Conservation (phyloP, 495 filamentous ascomycete species). For the Clohesyomyces aquaticus region DNA sequence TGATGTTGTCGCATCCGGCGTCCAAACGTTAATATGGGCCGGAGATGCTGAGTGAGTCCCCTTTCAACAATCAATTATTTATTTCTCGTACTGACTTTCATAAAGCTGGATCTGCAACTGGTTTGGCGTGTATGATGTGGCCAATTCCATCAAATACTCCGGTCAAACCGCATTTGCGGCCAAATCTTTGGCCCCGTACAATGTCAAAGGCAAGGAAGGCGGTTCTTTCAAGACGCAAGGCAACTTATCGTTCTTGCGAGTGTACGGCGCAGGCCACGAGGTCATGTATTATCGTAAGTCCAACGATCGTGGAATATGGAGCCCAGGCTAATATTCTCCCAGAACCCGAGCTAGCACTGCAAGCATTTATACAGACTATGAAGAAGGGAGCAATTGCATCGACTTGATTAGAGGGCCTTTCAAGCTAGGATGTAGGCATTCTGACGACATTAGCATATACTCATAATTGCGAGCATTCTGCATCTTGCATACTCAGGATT, state of each 20-base stretch:
- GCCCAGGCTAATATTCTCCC: neutral
- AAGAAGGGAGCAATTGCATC: constrained; percentile 45
- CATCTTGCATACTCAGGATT: no score
- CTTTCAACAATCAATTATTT: neutral
- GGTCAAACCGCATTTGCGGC: constrained; percentile 49
- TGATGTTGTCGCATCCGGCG: constrained; percentile 53
- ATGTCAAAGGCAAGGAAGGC: constrained; percentile 51
- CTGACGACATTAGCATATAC: no score
- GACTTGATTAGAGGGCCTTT: constrained; percentile 40
- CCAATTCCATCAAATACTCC: constrained; percentile 45
- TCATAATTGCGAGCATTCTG: no score
- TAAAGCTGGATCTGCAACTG: constrained; percentile 63
- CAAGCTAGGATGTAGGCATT: no score
- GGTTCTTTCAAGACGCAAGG: constrained; percentile 58
- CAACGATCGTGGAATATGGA: no score
- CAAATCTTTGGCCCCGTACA: constrained; percentile 51
- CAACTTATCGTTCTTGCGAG: constrained; percentile 57
- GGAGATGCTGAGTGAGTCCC: constrained; percentile 47
- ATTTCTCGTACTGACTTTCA: constrained; percentile 2
- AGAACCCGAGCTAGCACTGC: constrained; percentile 54
- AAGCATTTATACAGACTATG: constrained; percentile 60
- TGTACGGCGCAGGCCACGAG: constrained; percentile 60
- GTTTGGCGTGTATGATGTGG: constrained; percentile 52
- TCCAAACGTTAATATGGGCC: constrained; percentile 58
- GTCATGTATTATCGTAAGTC: constrained; percentile 55